Evolutionary conservation across 495 filamentous ascomycete species (phyloP).

Genomic region (Hyaloscypha variabilis): DNA sequence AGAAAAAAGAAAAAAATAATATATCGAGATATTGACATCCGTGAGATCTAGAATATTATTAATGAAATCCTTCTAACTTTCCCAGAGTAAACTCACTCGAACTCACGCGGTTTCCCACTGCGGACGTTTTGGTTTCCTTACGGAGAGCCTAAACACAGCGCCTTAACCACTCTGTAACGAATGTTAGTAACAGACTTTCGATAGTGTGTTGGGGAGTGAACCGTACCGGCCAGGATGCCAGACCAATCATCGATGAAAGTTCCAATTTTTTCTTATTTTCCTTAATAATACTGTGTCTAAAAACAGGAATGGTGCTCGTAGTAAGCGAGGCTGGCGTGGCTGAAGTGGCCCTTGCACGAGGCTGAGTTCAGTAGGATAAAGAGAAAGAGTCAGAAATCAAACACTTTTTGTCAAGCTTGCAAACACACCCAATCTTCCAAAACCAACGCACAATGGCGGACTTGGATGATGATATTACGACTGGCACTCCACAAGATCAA

Average conservation of each 20-base stretch:
- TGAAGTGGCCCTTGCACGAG: neutral
- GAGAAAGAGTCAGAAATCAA: neutral
- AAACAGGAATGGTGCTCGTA: too few relatives aligned
- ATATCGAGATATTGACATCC: conserved; percentile 40
- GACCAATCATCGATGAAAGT: too few relatives aligned
- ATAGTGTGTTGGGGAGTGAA: neutral
- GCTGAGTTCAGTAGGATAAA: neutral
- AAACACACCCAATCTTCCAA: conserved; percentile 4
- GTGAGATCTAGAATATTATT: too few relatives aligned
- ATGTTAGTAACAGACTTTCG: neutral
- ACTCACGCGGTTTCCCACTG: conserved; percentile 46
- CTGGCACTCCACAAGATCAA: conserved; percentile 21
- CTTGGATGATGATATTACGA: conserved; percentile 49
- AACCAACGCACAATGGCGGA: conserved; percentile 44
- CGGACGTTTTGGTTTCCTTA: conserved; percentile 25
- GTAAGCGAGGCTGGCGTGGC: conserved; percentile 18
- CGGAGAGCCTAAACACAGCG: conserved; percentile 50
- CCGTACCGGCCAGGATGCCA: neutral
- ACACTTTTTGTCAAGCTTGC: neutral
- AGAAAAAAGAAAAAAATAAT: too few relatives aligned
- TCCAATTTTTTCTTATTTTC: conserved; percentile 12
- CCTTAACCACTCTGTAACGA: conserved; percentile 53
- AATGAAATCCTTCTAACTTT: too few relatives aligned
- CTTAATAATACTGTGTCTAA: neutral
- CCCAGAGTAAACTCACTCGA: conserved; percentile 29